Base-by-base conservation (phyloP, 2,329 filamentous ascomycete genomes). In the Trichoderma cornu-damae region DNA sequence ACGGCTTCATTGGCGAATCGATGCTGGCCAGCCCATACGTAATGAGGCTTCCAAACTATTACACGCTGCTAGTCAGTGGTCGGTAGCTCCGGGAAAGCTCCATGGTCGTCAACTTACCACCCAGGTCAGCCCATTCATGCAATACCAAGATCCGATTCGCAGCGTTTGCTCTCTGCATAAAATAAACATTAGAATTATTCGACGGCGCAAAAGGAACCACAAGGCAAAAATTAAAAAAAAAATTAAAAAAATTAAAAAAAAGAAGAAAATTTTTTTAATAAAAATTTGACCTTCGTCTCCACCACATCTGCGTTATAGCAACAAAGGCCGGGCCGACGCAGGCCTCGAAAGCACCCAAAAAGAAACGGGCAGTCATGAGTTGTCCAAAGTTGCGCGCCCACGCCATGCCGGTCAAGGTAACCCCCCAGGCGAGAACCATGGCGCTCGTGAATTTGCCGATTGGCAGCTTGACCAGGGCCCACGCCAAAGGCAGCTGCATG, bases 301-400 rank as follows among this genome's bases (percentile, higher is more conserved):
- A 86, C 82, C 82, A 86, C 79, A 84, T 83, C 55, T 79, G 76
- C 1, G 81, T 82, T 32, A 83, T 79, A 16, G 79, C 79, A 14
- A 83, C 72, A 61, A 83, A 84, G 18, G 76, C 77, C 0, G 81
- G 80, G 2, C 69, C 70, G 37, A 73, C 64, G 40, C 69, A 70
- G 3, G 70, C 76, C 63, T 85, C 82, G 64, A 84, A 84, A 0
- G 80, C 70, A 7, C 82, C 82, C 1, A 85, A 71, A 57, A 85
- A 76, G 61, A 84, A 77, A 3, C 82, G 73, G 8, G 77, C 75
- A 3, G 73, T 74, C 65, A 84, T 72, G 35, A 85, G 68, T 0
- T 73, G 72, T 1, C 65, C 65, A 63, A 83, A 85, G 32, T 69
- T 75, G 20, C 73, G 71, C 3, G 79, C 77, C 43, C 78, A 78